These are phyloP conservation scores for Ophiocordyceps robertsii DNA, from an alignment of 2,329 filamentous ascomycete genomes.

Conservation along the genomic window DNA sequence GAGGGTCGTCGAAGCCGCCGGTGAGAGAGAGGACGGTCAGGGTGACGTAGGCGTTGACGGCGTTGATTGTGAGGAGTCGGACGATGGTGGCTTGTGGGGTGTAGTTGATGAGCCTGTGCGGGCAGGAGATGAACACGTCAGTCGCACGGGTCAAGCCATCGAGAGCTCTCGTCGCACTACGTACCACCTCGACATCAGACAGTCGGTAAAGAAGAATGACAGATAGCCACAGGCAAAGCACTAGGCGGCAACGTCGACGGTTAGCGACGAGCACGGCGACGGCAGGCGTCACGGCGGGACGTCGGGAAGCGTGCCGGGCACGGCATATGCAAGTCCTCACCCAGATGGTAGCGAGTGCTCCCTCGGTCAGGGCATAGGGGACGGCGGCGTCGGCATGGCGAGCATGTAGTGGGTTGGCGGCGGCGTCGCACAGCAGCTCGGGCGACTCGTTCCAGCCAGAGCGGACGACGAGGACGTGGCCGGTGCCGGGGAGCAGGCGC, in stretches of 20 bases:
- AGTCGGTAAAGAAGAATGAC: constrained; percentile 74
- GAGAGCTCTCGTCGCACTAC: constrained; percentile 9
- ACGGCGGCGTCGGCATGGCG: constrained; percentile 7
- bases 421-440: not conserved
- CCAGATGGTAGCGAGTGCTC: constrained; percentile 60
- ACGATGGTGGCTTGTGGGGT: constrained; percentile 70
- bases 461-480: constrained; percentile 15
- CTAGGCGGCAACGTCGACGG: constrained; percentile 23
- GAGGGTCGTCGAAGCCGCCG: constrained; percentile 56
- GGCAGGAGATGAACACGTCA: not conserved
- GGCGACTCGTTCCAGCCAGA: constrained; percentile 3
- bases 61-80: constrained; percentile 62
- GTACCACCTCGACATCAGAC: constrained; percentile 71
- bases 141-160: not conserved
- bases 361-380: constrained; percentile 45
- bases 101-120: constrained; percentile 63
- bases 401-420: not conserved
- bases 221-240: constrained; percentile 66
- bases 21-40: constrained; percentile 58
- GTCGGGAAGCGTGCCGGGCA: not conserved
- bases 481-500: constrained; percentile 36
- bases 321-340: constrained; percentile 20
- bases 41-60: constrained; percentile 62
- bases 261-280: not conserved
- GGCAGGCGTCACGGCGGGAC: not conserved